Percentiles rank a stretch among this genome's conserved stretches.
phyloP scores from a whole-genome alignment of 768 basidiomycete species.

The Hericium coralloides region DNA sequence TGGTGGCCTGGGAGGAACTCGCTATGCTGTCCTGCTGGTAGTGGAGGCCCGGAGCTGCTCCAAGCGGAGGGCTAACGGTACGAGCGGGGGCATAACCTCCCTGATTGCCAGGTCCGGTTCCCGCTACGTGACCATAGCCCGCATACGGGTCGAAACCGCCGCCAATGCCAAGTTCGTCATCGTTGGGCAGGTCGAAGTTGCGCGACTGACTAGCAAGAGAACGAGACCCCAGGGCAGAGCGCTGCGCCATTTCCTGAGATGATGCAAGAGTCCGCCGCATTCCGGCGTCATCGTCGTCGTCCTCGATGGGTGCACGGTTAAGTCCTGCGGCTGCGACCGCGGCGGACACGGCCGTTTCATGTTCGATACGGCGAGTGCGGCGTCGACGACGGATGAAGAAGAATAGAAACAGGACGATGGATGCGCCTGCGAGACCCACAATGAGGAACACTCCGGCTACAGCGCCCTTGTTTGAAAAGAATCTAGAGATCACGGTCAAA shows the following conservation, averaged over 20 bases:
- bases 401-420: conserved; percentile 58
- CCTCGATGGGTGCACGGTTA: conserved; percentile 55
- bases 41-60: conserved; percentile 9
- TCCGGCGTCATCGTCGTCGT: conserved; percentile 23
- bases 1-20: conserved; percentile 8
- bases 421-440: conserved; percentile 72
- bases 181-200: conserved; percentile 10
- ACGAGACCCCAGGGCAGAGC: conserved; percentile 17
- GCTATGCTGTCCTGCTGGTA: conserved; percentile 7
- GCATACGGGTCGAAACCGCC: conserved; percentile 8
- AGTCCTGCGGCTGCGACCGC: conserved; percentile 65
- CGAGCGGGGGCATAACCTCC: conserved; percentile 38
- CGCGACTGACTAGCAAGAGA: conserved; percentile 11
- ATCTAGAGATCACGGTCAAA: conserved; percentile 32
- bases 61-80: conserved; percentile 38
- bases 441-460: conserved; percentile 89
- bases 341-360: conserved; percentile 64
- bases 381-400: conserved; percentile 64
- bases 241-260: conserved; percentile 15
- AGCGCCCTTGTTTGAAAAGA: conserved; percentile 83
- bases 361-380: conserved; percentile 50
- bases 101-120: conserved; percentile 18
- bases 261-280: conserved; percentile 14
- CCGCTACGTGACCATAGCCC: conserved; percentile 8
- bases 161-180: conserved; percentile 9